Percentiles rank a stretch among this genome's conserved stretches.
phyloP scores from a whole-genome alignment of 352 stramenopile species.

The Saprolegnia parasitica region DNA sequence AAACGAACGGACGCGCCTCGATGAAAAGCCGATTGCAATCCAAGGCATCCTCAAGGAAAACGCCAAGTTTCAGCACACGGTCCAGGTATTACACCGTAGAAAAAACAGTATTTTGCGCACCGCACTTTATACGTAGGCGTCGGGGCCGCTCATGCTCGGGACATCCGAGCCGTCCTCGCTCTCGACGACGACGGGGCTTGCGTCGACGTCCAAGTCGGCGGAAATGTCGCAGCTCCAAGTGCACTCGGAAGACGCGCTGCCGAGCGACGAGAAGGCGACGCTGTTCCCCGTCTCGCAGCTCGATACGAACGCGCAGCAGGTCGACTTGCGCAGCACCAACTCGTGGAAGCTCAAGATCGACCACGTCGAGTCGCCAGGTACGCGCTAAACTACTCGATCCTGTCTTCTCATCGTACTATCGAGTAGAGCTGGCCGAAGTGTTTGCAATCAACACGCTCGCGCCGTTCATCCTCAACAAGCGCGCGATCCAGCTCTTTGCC shows the following conservation, averaged over 20 bases:
- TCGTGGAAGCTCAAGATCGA: slow-evolving; percentile 87
- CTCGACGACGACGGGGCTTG: slow-evolving; percentile 20
- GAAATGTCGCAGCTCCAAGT: slow-evolving; percentile 87
- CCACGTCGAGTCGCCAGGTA: slow-evolving; percentile 44
- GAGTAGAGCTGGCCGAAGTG: slow-evolving; percentile 65
- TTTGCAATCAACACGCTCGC: slow-evolving; percentile 92
- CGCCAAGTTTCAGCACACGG: slow-evolving; percentile 38
- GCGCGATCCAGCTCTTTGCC: slow-evolving; percentile 54
- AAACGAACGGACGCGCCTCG: slow-evolving; percentile 52
- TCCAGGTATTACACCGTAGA: neutral
- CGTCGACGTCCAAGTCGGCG: slow-evolving; percentile 63
- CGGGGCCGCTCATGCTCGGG: neutral
- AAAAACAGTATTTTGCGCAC: too few species aligned
- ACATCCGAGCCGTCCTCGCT: slow-evolving; percentile 5
- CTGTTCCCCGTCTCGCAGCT: slow-evolving; percentile 69
- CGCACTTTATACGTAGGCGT: neutral
- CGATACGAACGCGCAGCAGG: slow-evolving; percentile 91
- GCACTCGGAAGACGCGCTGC: slow-evolving; percentile 75
- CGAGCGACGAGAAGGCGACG: slow-evolving; percentile 44
- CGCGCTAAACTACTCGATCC: too few species aligned
- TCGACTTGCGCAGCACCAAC: slow-evolving; percentile 90
- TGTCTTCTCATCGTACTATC: neutral
- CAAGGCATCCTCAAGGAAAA: slow-evolving; percentile 52
- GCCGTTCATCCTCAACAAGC: slow-evolving; percentile 92
- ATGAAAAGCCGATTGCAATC: slow-evolving; percentile 44